These are phyloP conservation scores for Imleria badia DNA, from an alignment of 768 basidiomycete species.

Conservation along the genomic window DNA sequence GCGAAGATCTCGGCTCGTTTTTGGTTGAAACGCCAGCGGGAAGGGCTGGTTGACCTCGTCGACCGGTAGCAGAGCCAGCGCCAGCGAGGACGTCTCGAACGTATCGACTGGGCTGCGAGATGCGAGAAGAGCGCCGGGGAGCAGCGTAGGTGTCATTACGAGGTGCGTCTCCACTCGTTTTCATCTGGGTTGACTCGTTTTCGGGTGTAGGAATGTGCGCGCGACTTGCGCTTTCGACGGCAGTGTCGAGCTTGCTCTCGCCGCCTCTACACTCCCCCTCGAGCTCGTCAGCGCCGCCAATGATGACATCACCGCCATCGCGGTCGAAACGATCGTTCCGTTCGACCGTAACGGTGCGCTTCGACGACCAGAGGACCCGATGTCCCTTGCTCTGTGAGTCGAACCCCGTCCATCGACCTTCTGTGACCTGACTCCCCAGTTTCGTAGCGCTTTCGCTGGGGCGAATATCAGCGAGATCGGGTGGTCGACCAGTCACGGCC, in stretches of 20 bases:
- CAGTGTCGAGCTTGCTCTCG: background rate
- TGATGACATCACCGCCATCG: background rate
- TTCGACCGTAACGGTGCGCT: background rate
- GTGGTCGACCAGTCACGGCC: background rate
- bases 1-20: background rate
- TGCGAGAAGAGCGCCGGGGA: background rate
- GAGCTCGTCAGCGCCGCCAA: background rate
- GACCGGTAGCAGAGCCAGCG: background rate
- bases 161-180: background rate
- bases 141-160: background rate
- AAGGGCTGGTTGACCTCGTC: background rate
- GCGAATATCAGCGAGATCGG: background rate
- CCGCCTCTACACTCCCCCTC: background rate
- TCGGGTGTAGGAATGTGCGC: background rate
- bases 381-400: background rate
- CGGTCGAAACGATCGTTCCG: background rate
- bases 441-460: background rate
- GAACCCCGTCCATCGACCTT: background rate
- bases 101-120: background rate
- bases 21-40: background rate
- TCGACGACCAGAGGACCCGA: background rate
- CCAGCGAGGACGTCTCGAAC: background rate
- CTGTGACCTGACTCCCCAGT: background rate
- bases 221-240: background rate
- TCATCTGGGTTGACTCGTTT: background rate